A percentile compares a stretch with the other conserved stretches of the same genome.
These are phyloP conservation scores for Helenozyma rhizophorensis DNA, from an alignment of 805 yeast genomes.

Conservation along the genomic window DNA sequence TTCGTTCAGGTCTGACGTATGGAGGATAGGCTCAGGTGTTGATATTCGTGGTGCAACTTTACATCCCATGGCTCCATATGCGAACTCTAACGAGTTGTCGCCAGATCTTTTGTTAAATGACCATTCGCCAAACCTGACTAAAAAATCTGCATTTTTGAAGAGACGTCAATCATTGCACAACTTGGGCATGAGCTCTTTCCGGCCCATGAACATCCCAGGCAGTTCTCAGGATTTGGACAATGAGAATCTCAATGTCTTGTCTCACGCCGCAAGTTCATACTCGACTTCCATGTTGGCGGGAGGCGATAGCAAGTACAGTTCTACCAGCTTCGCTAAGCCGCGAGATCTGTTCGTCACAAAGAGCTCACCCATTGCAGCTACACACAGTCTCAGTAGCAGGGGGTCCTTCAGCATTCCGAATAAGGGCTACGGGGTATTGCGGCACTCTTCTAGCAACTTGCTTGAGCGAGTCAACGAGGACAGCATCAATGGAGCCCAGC, in stretches of 20 bases:
- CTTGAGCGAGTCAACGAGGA: conserved; percentile 16
- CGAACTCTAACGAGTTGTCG: too few relatives aligned
- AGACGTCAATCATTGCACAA: not conserved
- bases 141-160: not conserved
- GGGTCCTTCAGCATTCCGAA: not conserved
- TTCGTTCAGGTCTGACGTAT: too few relatives aligned
- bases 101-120: too few relatives aligned
- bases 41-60: too few relatives aligned
- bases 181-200: not conserved
- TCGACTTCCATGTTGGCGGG: conserved; percentile 11
- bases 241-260: conserved; percentile 26
- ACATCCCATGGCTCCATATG: too few relatives aligned
- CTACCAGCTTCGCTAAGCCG: too few relatives aligned
- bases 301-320: too few relatives aligned
- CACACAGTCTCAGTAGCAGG: conserved; percentile 5
- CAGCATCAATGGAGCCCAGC: conserved; percentile 11
- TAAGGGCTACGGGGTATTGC: not conserved
- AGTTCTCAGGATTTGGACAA: conserved; percentile 28
- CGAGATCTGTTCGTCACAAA: conserved; percentile 9
- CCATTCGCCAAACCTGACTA: too few relatives aligned
- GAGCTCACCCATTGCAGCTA: conserved; percentile 5
- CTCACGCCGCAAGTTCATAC: conserved; percentile 13
- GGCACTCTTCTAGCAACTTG: conserved; percentile 1
- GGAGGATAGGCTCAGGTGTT: too few relatives aligned
- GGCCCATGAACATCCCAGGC: conserved; percentile 1